Conservation (phyloP, 805 yeast species). For the Kockiozyma suomiensis region DNA sequence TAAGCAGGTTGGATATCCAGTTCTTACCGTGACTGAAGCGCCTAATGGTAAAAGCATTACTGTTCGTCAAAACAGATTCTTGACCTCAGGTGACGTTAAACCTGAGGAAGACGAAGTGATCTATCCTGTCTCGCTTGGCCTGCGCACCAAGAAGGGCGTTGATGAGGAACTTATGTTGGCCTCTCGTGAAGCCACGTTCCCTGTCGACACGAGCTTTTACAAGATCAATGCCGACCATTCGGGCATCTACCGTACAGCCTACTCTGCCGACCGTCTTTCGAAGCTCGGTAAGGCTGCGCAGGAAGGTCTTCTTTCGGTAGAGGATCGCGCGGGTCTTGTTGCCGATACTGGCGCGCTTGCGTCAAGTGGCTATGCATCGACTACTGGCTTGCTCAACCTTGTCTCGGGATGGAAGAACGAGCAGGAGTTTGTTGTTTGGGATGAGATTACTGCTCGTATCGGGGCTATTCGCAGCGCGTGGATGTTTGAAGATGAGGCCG, state of each 20-base stretch:
- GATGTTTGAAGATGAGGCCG: conserved; percentile 50
- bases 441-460: conserved; percentile 50
- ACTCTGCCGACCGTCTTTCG: conserved; percentile 54
- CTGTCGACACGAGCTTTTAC: conserved; percentile 52
- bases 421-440: conserved; percentile 59
- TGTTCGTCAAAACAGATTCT: conserved; percentile 61
- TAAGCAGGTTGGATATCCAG: conserved; percentile 71
- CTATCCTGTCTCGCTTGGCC: conserved; percentile 59
- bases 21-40: conserved; percentile 54
- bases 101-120: conserved; percentile 58
- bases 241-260: conserved; percentile 63
- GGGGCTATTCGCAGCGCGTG: conserved; percentile 50
- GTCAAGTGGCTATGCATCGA: conserved; percentile 53
- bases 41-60: conserved; percentile 43
- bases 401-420: conserved; percentile 56
- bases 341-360: conserved; percentile 62
- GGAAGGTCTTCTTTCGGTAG: conserved; percentile 55
- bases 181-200: conserved; percentile 52
- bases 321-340: conserved; percentile 66
- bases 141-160: conserved; percentile 58
- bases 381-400: conserved; percentile 54
- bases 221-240: conserved; percentile 64
- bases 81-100: conserved; percentile 62
- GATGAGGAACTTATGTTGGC: conserved; percentile 62
- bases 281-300: conserved; percentile 58